These are phyloP conservation scores for Fusarium denticulatum DNA, from an alignment of 2,329 filamentous ascomycete species.

Conservation along the genomic window DNA sequence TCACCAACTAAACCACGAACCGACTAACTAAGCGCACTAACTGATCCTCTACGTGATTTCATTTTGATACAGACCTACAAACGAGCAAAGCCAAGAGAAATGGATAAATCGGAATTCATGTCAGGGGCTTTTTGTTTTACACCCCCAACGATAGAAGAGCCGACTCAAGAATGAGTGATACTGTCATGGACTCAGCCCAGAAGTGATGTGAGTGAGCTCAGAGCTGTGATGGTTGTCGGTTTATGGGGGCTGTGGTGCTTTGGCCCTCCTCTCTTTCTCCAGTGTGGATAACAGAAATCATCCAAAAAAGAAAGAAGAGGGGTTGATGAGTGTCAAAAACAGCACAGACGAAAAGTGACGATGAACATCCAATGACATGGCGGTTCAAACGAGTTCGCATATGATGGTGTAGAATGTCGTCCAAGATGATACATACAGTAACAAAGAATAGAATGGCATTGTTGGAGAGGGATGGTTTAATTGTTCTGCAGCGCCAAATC, in stretches of 20 bases:
- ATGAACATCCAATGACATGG: not conserved
- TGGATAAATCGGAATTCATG: not conserved
- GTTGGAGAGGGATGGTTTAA: not conserved
- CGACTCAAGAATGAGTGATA: not conserved
- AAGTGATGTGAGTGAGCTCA: not conserved
- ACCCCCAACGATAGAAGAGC: conserved; percentile 19
- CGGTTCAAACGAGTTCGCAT: not conserved
- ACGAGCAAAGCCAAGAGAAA: conserved; percentile 1
- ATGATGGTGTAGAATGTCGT: not conserved
- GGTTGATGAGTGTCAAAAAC: not conserved
- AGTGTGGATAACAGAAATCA: conserved; percentile 2
- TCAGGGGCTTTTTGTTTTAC: conserved; percentile 1
- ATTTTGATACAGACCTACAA: conserved; percentile 8
- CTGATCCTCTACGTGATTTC: not conserved
- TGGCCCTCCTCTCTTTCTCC: conserved; percentile 12
- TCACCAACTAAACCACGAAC: conserved; percentile 5
- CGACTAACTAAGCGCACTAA: not conserved
- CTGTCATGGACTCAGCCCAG: not conserved
- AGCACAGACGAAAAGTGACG: not conserved
- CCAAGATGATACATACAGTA: not conserved
- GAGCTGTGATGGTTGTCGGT: not conserved
- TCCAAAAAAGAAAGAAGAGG: not conserved
- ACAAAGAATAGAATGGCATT: conserved; percentile 1
- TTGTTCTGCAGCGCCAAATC: conserved; percentile 1
- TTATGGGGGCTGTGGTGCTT: conserved; percentile 22